Evolutionary conservation across 805 yeast species (phyloP).

Genomic region (Yamadazyma nakazawae): DNA sequence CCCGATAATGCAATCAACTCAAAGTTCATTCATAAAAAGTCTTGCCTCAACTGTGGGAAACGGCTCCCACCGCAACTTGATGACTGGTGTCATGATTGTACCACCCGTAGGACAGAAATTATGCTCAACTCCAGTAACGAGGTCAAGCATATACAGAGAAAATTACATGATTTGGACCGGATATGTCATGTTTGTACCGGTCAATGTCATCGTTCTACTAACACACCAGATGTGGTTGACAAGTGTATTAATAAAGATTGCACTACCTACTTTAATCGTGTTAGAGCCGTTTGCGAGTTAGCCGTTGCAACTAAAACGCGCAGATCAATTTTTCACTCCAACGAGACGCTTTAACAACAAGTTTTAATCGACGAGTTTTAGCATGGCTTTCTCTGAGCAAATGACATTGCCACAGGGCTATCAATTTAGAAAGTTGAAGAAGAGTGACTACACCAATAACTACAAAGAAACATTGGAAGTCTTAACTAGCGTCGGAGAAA

Average conservation of each 20-base stretch:
- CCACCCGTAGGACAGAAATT: neutral
- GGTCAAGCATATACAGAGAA: constrained; percentile 3
- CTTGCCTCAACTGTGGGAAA: constrained; percentile 29
- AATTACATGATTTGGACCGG: neutral
- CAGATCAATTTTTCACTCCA: neutral
- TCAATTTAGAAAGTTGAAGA: constrained; percentile 53
- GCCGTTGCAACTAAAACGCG: neutral
- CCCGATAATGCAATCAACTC: constrained; percentile 6
- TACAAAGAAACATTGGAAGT: constrained; percentile 60
- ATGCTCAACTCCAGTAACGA: constrained; percentile 1
- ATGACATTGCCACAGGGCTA: constrained; percentile 60
- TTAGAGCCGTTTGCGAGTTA: constrained; percentile 10
- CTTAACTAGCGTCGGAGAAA: constrained; percentile 80
- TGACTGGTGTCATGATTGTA: constrained; percentile 9
- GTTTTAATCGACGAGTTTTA: neutral
- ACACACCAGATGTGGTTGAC: neutral
- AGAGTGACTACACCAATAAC: constrained; percentile 58
- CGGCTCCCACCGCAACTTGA: neutral
- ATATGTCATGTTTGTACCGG: constrained; percentile 10
- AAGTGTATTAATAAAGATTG: constrained; percentile 15
- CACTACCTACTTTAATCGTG: constrained; percentile 9
- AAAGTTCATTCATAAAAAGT: constrained; percentile 13
- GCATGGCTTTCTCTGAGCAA: constrained; percentile 12
- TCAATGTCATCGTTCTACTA: neutral
- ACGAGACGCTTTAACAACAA: neutral